Evolutionary conservation across 768 basidiomycete species (phyloP), one percentile per base, ranked within the genome.

Genomic region (Russula sp.): DNA sequence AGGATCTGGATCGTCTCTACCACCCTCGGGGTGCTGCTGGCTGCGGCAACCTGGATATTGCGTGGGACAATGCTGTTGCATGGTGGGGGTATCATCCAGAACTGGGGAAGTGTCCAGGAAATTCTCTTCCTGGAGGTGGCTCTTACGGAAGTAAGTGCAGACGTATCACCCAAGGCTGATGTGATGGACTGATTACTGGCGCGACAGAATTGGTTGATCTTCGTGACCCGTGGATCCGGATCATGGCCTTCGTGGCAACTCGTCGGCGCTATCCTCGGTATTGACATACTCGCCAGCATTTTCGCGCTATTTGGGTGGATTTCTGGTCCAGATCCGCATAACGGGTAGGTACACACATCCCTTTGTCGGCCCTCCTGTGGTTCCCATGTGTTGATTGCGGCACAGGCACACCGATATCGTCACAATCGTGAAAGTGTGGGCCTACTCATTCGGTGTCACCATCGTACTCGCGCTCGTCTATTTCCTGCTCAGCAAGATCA

Each of bases 81-180:
- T 16, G 62, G 67, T 16, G 77, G 77, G 37, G 79, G 79, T 51
- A 75, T 80, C 63, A 73, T 79, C 34, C 75, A 80, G 68, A 79
- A 80, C 65, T 80, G 67, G 59, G 79, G 79, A 48, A 72, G 70
- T 59, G 71, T 77, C n/a, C 79, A 79, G 66, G 78, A 78, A 61
- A 73, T 80, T 44, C 64, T 81, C 35, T 80, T 80, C 73, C 71
- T 80, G 22, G 76, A 81, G 64, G 79, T 81, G 9, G 77, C 79
- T 2, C 70, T 81, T 20, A 81, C 79, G 2, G 79, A 81, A 70
- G 75, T 75, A 61, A 54, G 55, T 54, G 39, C 0, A 18, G 18
- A 8, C 10, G 42, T 40, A 40, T 34, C 18, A 16, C 16, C 31
- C 2, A 27, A 49, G 20, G 13, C 34, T 6, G 20, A 16, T 60